Evolutionary conservation across 2,329 filamentous ascomycete species (phyloP).

Genomic region (Orbilia ellipsospora): DNA sequence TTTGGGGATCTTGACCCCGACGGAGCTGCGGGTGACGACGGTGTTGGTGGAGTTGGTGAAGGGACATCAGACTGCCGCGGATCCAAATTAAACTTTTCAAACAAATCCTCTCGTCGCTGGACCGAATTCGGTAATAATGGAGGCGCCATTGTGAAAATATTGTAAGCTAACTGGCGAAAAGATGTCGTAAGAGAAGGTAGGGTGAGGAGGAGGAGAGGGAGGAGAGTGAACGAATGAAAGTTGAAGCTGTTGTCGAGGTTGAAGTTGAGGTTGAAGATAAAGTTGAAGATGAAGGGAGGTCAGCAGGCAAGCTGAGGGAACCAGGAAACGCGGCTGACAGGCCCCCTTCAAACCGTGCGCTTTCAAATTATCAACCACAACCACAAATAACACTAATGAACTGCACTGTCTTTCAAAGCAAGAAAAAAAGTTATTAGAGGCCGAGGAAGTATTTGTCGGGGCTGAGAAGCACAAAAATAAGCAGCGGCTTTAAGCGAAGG

Average conservation of each 20-base stretch:
- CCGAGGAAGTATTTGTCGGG: slow-evolving; percentile 6
- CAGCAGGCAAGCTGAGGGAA: slow-evolving; percentile 6
- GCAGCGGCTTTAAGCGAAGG: slow-evolving; percentile 44
- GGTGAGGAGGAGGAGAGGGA: neutral
- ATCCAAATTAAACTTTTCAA: neutral
- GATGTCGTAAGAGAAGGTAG: neutral
- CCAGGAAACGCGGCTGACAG: slow-evolving; percentile 43
- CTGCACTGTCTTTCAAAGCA: slow-evolving; percentile 30
- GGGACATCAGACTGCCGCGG: no score
- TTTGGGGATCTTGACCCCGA: neutral
- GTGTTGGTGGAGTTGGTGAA: neutral
- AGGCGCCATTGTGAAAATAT: slow-evolving; percentile 31
- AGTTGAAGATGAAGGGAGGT: neutral
- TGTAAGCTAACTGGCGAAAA: neutral
- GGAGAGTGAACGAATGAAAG: neutral
- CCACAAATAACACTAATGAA: slow-evolving; percentile 20
- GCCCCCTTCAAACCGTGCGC: slow-evolving; percentile 19
- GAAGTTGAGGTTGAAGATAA: neutral
- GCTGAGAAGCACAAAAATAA: slow-evolving; percentile 35
- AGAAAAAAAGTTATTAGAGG: neutral
- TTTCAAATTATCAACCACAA: slow-evolving; percentile 12
- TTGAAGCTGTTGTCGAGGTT: slow-evolving; percentile 1
- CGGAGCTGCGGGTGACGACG: neutral
- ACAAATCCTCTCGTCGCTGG: slow-evolving; percentile 12
- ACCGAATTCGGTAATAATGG: slow-evolving; percentile 43